These are phyloP conservation scores for Punctularia strigosozonata DNA, from an alignment of 768 basidiomycete genomes.

Conservation along the genomic window DNA sequence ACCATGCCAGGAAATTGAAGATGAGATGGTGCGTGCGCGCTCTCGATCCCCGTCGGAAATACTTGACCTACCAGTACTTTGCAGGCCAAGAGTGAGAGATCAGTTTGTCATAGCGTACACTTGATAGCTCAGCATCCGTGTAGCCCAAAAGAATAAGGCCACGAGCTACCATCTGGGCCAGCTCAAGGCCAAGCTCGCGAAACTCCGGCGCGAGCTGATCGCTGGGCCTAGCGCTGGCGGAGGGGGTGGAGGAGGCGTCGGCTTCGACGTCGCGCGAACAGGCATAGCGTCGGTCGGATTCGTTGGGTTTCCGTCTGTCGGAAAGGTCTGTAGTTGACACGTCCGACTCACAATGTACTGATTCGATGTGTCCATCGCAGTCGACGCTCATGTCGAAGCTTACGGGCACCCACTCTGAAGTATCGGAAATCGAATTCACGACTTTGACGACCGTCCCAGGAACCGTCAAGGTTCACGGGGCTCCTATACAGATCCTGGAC, in stretches of 20 bases:
- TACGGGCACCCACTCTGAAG: slow-evolving; percentile 94
- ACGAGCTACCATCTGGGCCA: slow-evolving; percentile 94
- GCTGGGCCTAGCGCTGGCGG: slow-evolving; percentile 61
- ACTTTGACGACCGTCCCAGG: slow-evolving; percentile 93
- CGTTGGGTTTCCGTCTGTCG: slow-evolving; percentile 87
- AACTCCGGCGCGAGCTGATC: slow-evolving; percentile 90
- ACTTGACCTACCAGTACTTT: slow-evolving; percentile 18
- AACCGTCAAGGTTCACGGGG: slow-evolving; percentile 89
- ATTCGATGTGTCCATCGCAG: slow-evolving; percentile 23
- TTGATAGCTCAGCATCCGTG: slow-evolving; percentile 2
- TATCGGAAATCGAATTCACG: slow-evolving; percentile 95
- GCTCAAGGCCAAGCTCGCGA: slow-evolving; percentile 97
- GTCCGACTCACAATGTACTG: slow-evolving; percentile 3
- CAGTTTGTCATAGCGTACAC: slow-evolving; percentile 7
- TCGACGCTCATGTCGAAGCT: slow-evolving; percentile 92
- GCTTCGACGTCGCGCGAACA: slow-evolving; percentile 97
- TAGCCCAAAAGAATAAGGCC: slow-evolving; percentile 93
- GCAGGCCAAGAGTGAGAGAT: slow-evolving; percentile 65
- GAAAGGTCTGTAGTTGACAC: slow-evolving; percentile 45
- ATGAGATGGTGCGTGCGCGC: slow-evolving; percentile 73
- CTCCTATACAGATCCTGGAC: slow-evolving; percentile 91
- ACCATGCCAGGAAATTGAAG: slow-evolving; percentile 70
- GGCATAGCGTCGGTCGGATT: slow-evolving; percentile 97
- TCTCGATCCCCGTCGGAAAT: slow-evolving; percentile 6
- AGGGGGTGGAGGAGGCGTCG: slow-evolving; percentile 81